phyloP scores from a whole-genome alignment of 805 yeast species.

The Candida verbasci region DNA sequence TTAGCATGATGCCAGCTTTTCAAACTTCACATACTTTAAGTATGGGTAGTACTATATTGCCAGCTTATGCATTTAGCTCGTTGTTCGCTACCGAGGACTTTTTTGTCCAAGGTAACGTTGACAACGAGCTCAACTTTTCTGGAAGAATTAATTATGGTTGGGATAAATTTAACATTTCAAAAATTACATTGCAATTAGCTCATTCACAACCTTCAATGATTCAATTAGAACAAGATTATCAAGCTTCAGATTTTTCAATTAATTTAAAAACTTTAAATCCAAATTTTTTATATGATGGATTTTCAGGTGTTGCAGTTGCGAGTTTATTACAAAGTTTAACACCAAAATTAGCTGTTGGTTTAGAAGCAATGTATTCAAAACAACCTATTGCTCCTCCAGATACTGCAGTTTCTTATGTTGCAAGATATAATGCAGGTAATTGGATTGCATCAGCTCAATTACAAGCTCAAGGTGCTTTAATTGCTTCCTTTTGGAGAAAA shows the following conservation, averaged over 20 bases:
- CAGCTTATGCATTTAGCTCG: constrained; percentile 88
- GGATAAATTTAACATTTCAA: constrained; percentile 73
- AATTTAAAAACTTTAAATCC: constrained; percentile 93
- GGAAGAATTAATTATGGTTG: constrained; percentile 92
- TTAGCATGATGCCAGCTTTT: constrained; percentile 88
- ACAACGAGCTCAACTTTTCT: constrained; percentile 76
- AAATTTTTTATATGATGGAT: constrained; percentile 63
- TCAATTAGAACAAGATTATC: constrained; percentile 94
- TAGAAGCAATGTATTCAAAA: constrained; percentile 86
- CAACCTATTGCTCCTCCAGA: constrained; percentile 77
- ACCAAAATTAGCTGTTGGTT: constrained; percentile 78
- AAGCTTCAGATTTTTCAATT: constrained; percentile 81
- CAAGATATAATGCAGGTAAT: constrained; percentile 80
- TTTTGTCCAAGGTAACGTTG: constrained; percentile 88
- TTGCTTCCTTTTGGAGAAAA: constrained; percentile 91
- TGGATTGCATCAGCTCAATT: constrained; percentile 95
- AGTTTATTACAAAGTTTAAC: constrained; percentile 88
- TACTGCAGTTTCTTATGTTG: constrained; percentile 83
- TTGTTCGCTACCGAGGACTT: constrained; percentile 81
- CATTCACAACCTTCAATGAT: constrained; percentile 88
- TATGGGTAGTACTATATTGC: constrained; percentile 78
- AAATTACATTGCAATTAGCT: constrained; percentile 84
- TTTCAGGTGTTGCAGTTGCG: constrained; percentile 86
- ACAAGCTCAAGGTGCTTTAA: constrained; percentile 86
- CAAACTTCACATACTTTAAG: constrained; percentile 94